A percentile compares a stretch with the other conserved stretches of the same genome.
Conservation (phyloP, 441 rosid genomes). For the Syzygium malaccense region DNA sequence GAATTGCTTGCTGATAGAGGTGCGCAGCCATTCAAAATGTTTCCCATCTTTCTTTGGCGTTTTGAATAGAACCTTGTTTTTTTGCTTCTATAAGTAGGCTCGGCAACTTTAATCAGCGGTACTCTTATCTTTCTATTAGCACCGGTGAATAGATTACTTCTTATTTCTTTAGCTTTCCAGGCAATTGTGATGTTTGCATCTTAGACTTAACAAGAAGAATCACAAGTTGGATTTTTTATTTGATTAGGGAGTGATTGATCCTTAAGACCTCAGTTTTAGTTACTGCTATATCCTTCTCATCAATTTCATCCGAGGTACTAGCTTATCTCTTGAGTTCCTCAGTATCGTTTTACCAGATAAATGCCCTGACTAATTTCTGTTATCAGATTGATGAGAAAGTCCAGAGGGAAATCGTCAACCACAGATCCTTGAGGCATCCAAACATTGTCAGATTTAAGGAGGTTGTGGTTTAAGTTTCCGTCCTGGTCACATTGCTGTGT, state of each 20-base stretch:
- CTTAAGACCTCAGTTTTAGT: not conserved
- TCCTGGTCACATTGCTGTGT: not conserved
- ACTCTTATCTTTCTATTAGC: not conserved
- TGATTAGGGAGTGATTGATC: not conserved
- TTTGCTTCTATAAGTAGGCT: not conserved
- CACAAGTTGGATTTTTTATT: not conserved
- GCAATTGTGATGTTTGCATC: not conserved
- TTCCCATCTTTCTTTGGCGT: not conserved
- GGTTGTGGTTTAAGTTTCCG: not conserved
- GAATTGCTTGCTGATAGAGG: not conserved
- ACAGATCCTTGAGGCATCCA: slow-evolving; percentile 2
- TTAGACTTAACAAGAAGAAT: not conserved
- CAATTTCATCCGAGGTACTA: not conserved
- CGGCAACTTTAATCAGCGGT: not conserved
- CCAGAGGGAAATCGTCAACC: slow-evolving; percentile 5
- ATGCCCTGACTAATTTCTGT: not conserved
- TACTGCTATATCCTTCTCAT: not conserved
- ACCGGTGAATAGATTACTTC: not conserved
- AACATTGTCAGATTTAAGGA: slow-evolving; percentile 2
- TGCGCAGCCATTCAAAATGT: not conserved
- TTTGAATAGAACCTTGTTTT: not conserved
- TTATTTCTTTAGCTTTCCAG: not conserved
- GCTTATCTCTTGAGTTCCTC: not conserved
- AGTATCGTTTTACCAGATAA: not conserved
- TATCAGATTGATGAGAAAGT: slow-evolving; percentile 4